A percentile compares a stretch with the other conserved stretches of the same genome.
These are phyloP conservation scores for Atkinsonella texensis DNA, from an alignment of 2,329 filamentous ascomycete species.

Conservation along the genomic window DNA sequence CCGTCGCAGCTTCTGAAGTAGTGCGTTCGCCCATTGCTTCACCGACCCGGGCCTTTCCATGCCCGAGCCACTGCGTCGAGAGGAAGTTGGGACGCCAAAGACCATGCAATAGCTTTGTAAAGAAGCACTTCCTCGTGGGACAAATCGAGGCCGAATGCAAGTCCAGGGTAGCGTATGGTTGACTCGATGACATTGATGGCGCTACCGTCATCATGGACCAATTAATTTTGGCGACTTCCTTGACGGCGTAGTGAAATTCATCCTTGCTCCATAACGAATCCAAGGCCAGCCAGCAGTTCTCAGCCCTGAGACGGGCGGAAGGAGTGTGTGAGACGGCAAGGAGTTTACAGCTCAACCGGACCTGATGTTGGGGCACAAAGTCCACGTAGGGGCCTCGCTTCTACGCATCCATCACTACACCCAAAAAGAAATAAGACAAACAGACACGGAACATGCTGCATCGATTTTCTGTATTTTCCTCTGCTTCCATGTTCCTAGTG, in stretches of 20 bases:
- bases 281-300: too few relatives aligned
- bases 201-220: conserved; percentile 33
- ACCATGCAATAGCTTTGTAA: conserved; percentile 35
- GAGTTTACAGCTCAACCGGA: too few relatives aligned
- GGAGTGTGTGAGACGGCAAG: too few relatives aligned
- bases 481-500: background rate
- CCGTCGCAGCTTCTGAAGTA: conserved; percentile 39
- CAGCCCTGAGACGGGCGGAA: too few relatives aligned
- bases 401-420: too few relatives aligned
- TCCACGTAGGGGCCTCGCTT: too few relatives aligned
- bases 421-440: too few relatives aligned
- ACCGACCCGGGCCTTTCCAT: conserved; percentile 25
- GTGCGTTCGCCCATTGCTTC: conserved; percentile 21
- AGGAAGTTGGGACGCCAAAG: conserved; percentile 44
- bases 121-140: conserved; percentile 34
- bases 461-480: background rate
- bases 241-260: conserved; percentile 42
- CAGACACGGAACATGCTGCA: too few relatives aligned
- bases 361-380: too few relatives aligned
- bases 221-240: conserved; percentile 37
- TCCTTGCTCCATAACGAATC: conserved; percentile 46
- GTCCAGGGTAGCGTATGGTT: conserved; percentile 43
- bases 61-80: conserved; percentile 36
- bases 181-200: conserved; percentile 51
- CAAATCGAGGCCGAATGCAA: conserved; percentile 39